Evolutionary conservation across 805 yeast species (phyloP).

Genomic region (Wickerhamiella siamensis): DNA sequence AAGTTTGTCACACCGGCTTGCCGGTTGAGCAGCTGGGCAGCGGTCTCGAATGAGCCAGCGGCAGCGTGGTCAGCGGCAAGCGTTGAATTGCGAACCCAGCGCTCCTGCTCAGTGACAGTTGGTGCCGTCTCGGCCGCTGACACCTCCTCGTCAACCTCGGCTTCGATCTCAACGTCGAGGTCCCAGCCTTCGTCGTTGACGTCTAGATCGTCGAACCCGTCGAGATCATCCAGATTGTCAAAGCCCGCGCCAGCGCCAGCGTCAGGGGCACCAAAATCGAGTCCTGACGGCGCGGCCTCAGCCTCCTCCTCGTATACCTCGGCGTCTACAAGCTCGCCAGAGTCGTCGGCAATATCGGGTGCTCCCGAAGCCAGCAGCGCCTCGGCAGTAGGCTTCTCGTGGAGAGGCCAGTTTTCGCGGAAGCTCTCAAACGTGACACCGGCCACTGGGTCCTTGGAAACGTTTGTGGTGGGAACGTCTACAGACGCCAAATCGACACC

Average conservation of each 20-base stretch:
- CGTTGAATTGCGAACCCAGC: conserved; percentile 80
- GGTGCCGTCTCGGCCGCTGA: conserved; percentile 24
- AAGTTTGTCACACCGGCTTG: conserved; percentile 79
- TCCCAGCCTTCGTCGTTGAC: conserved; percentile 57
- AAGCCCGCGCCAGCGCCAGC: too few relatives aligned
- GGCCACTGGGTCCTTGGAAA: conserved; percentile 27
- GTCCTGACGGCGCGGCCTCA: conserved; percentile 16
- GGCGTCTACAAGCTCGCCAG: conserved; percentile 13
- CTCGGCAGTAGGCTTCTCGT: conserved; percentile 27
- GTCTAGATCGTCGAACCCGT: conserved; percentile 45
- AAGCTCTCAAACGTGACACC: conserved; percentile 35
- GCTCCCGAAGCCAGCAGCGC: conserved; percentile 24
- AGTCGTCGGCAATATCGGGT: conserved; percentile 15
- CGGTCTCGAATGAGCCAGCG: conserved; percentile 92
- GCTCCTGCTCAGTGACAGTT: conserved; percentile 46
- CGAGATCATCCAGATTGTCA: conserved; percentile 32
- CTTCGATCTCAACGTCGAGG: conserved; percentile 52
- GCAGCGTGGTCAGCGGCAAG: conserved; percentile 89
- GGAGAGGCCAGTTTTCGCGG: conserved; percentile 65
- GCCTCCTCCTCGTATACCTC: conserved; percentile 17
- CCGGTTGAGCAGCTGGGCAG: conserved; percentile 79
- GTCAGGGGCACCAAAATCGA: conserved; percentile 22
- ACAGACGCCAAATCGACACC: conserved; percentile 53
- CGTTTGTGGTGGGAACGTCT: conserved; percentile 34
- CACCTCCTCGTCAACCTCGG: conserved; percentile 24